These are phyloP conservation scores for Stentor coeruleus DNA, from an alignment of 73 alveolate species.

Conservation along the genomic window DNA sequence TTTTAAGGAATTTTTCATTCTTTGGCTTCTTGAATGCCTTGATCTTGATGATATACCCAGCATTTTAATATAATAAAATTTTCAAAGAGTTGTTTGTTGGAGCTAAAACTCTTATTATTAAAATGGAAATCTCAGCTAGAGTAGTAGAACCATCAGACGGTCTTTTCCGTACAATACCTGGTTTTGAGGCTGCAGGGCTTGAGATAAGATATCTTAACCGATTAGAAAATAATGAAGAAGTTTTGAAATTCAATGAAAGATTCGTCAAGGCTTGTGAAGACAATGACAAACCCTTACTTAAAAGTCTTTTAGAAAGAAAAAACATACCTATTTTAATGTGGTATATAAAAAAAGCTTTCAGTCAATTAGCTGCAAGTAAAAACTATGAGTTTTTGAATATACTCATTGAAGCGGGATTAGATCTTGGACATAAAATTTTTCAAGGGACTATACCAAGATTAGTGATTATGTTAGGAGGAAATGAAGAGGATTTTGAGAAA, in stretches of 20 bases:
- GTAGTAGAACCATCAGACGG: not conserved
- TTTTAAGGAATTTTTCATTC: too few relatives aligned
- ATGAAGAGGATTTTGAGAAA: not conserved
- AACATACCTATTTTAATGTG: not conserved
- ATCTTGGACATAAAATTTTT: not conserved
- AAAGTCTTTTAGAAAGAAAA: not conserved
- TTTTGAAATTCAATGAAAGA: not conserved
- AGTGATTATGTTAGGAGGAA: not conserved
- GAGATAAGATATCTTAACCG: not conserved
- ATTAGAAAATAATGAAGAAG: not conserved
- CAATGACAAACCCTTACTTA: not conserved
- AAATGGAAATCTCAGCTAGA: not conserved
- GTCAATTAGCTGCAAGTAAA: not conserved
- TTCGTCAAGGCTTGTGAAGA: not conserved
- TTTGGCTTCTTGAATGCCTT: too few relatives aligned
- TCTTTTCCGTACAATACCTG: not conserved
- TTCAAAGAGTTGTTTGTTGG: too few relatives aligned
- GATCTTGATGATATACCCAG: too few relatives aligned
- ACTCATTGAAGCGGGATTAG: not conserved
- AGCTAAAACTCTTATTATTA: too few relatives aligned
- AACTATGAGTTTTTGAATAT: not conserved
- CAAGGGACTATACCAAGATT: slow-evolving; percentile 14
- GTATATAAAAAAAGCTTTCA: not conserved
- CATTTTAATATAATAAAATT: too few relatives aligned
- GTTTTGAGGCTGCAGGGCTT: not conserved